These are phyloP conservation scores for Trametes versicolor DNA, from an alignment of 1,284 basidiomycete genomes.

Conservation along the genomic window DNA sequence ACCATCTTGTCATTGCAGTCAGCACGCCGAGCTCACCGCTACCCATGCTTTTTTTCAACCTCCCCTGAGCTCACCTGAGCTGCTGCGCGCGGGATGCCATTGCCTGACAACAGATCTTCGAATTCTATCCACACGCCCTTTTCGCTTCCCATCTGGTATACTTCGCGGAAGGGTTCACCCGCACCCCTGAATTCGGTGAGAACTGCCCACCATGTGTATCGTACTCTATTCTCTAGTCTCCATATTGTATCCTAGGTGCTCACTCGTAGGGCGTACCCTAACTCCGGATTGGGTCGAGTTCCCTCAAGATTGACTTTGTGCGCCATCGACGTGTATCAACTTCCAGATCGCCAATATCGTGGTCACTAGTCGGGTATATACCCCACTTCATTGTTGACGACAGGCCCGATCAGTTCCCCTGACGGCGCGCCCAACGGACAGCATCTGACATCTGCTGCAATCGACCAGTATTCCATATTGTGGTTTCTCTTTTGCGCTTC, in stretches of 20 bases:
- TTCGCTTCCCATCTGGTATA: background rate
- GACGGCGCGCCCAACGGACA: too few species aligned
- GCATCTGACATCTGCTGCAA: too few species aligned
- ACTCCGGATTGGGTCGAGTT: background rate
- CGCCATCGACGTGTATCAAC: background rate
- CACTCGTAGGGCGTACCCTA: background rate
- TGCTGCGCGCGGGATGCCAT: background rate
- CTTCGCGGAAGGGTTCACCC: background rate
- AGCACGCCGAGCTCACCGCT: background rate
- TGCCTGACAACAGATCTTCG: background rate
- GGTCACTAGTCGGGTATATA: too few species aligned
- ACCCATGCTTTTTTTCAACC: background rate
- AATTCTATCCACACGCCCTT: background rate
- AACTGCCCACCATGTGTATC: background rate
- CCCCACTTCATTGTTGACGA: background rate
- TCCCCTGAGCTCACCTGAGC: background rate
- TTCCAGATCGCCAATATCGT: background rate
- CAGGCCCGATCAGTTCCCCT: too few species aligned
- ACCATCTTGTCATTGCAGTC: background rate
- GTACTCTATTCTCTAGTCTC: slow-evolving; percentile 1
- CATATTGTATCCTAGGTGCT: background rate
- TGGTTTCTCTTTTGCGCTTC: background rate
- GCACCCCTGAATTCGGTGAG: background rate
- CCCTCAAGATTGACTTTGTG: background rate
- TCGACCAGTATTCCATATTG: too few species aligned